These are phyloP conservation scores for Xylaria sp. DNA, from an alignment of 2,329 filamentous ascomycete genomes.

Conservation along the genomic window DNA sequence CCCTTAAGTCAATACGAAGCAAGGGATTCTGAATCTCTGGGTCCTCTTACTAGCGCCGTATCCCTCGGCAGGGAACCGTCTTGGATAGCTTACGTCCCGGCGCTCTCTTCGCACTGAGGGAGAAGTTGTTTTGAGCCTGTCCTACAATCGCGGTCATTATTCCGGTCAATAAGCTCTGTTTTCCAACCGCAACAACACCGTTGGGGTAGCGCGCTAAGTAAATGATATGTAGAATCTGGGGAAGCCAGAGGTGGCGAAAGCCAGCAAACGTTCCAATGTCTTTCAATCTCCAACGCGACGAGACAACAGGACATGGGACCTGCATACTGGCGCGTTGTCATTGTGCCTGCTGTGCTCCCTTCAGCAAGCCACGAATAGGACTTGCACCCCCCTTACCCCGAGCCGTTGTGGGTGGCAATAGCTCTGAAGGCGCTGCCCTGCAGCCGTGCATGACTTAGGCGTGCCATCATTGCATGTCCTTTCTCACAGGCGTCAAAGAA, in stretches of 20 bases:
- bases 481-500: background rate
- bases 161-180: background rate
- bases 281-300: slow-evolving; percentile 3
- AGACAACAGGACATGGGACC: slow-evolving; percentile 14
- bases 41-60: background rate
- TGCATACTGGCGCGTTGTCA: background rate
- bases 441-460: background rate
- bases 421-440: slow-evolving; percentile 7
- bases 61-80: background rate
- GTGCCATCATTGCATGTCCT: background rate
- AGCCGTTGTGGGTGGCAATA: slow-evolving; percentile 6
- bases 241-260: background rate
- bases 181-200: background rate
- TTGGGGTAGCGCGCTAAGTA: background rate
- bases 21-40: background rate
- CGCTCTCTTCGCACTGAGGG: background rate
- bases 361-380: slow-evolving; percentile 1
- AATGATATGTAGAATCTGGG: background rate
- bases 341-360: slow-evolving; percentile 22
- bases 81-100: background rate
- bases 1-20: background rate
- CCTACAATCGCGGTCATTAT: background rate
- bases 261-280: slow-evolving; percentile 1
- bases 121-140: background rate
- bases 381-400: slow-evolving; percentile 1